A percentile compares a stretch with the other conserved stretches of the same genome.
phyloP scores from a whole-genome alignment of 805 yeast genomes.

The Nematodospora valgi region DNA sequence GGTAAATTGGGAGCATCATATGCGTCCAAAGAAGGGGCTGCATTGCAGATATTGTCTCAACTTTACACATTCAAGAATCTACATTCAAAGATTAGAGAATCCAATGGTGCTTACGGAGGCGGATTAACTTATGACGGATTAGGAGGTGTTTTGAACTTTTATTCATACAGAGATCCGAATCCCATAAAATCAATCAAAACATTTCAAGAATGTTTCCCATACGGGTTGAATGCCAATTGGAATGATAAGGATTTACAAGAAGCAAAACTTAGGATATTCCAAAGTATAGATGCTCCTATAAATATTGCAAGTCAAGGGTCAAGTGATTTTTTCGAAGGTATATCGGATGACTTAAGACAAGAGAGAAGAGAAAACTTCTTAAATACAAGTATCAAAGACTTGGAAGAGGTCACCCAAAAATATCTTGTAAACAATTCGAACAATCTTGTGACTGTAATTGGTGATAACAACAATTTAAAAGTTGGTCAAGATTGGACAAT shows the following conservation, averaged over 20 bases:
- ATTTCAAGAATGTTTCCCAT: constrained; percentile 50
- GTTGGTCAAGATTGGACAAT: constrained; percentile 19
- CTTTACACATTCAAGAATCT: constrained; percentile 76
- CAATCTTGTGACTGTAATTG: constrained; percentile 42
- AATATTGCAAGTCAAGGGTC: constrained; percentile 79
- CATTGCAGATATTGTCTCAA: constrained; percentile 78
- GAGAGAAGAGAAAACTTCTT: constrained; percentile 71
- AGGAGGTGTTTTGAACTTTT: constrained; percentile 76
- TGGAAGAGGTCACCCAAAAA: constrained; percentile 62
- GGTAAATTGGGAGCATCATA: constrained; percentile 67
- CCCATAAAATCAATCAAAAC: constrained; percentile 65
- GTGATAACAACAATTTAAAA: constrained; percentile 30
- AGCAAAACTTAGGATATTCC: constrained; percentile 89
- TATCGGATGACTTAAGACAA: constrained; percentile 78
- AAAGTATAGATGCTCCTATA: constrained; percentile 84
- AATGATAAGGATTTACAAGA: constrained; percentile 69
- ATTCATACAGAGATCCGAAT: constrained; percentile 93
- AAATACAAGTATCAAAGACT: constrained; percentile 60
- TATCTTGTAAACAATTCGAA: constrained; percentile 42
- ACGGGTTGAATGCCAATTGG: constrained; percentile 49
- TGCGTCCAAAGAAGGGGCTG: constrained; percentile 71
- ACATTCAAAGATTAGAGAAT: constrained; percentile 87
- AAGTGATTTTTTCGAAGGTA: constrained; percentile 58
- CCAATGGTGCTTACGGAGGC: constrained; percentile 98
- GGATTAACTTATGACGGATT: constrained; percentile 82